phyloP scores from a whole-genome alignment of 768 basidiomycete genomes.

The Lyophyllum shimeji region DNA sequence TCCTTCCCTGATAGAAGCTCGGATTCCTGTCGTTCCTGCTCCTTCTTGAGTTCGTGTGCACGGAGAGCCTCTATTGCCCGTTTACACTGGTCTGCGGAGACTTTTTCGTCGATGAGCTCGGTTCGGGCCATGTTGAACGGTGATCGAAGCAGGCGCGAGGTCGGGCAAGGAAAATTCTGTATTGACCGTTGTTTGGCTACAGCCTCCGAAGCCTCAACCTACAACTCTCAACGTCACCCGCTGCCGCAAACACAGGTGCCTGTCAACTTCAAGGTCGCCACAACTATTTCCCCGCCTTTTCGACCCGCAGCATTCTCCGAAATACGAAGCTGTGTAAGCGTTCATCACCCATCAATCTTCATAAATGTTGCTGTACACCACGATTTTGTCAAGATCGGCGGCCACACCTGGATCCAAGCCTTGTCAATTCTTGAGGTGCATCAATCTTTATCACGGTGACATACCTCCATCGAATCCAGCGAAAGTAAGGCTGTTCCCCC shows the following conservation, averaged over 20 bases:
- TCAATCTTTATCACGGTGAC: background rate
- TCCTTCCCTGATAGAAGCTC: slow-evolving; percentile 80
- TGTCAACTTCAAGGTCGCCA: no score
- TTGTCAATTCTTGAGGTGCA: slow-evolving; percentile 3
- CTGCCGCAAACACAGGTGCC: no score
- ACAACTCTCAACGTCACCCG: no score
- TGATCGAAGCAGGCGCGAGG: background rate
- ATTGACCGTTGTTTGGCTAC: slow-evolving; percentile 19
- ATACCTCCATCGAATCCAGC: slow-evolving; percentile 24
- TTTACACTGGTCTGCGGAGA: slow-evolving; percentile 71
- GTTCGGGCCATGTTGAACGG: slow-evolving; percentile 38
- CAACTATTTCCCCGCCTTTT: background rate
- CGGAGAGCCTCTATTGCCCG: slow-evolving; percentile 81
- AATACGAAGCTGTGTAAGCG: background rate
- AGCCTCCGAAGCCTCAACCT: background rate
- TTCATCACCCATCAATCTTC: slow-evolving; percentile 11
- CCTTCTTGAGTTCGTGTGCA: slow-evolving; percentile 63
- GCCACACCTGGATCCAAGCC: slow-evolving; percentile 14
- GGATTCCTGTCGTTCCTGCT: slow-evolving; percentile 63
- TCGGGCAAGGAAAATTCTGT: slow-evolving; percentile 13
- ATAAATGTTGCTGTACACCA: slow-evolving; percentile 25
- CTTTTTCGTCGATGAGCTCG: slow-evolving; percentile 66
- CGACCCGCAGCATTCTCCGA: background rate
- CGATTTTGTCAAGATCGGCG: slow-evolving; percentile 22
- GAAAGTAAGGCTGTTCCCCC: slow-evolving; percentile 21